Base-by-base conservation (phyloP, 2,329 filamentous ascomycete genomes). In the Botrytis fabae region DNA sequence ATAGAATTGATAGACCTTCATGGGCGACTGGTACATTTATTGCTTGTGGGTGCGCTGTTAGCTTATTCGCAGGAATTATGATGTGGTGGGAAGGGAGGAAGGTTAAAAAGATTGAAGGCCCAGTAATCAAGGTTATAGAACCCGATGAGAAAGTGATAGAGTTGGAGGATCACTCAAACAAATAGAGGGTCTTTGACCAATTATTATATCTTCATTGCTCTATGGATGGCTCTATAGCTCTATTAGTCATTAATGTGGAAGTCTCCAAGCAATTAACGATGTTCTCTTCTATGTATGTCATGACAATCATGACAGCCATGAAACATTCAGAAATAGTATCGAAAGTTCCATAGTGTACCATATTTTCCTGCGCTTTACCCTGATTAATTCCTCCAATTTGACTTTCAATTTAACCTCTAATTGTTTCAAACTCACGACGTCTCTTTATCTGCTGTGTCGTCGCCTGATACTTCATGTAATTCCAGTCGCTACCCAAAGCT, bases 31-130 rank as follows among this genome's bases (percentile, higher is more conserved):
- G 75, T 6, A 68, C 59, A 5, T 75, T 75, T 35, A 74, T 76
- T 60, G 72, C 48, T 3, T 65, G 76, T 28, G 75, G 74, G 22
- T 77, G 73, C 69, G 73, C 71, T 51, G 74, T 76, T 12, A 75
- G 74, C 66, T 66, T 75, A 32, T 25, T 71, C 57, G 72, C 75
- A 6, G 75, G 74, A 10, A 18, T 71, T 7, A 74, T 75, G 72
- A 76, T 75, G 72, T 75, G 70, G 73, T 75, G 72, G 75, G 75
- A 76, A 28, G 74, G 71, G 20, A 62, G 75, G n/a, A 73, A 75
- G 69, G 68, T 76, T 5, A 75, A 76, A 57, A 75, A 69, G 70
- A 76, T 76, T 28, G 69, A 75, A 38, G 73, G 75, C 10, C 73
- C 71, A 4, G 65, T 69, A 42, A 64, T 76, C 16, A 74, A 74